Evolutionary conservation across 257 asterid species (phyloP).

Genomic region (Gardenia jasminoides): DNA sequence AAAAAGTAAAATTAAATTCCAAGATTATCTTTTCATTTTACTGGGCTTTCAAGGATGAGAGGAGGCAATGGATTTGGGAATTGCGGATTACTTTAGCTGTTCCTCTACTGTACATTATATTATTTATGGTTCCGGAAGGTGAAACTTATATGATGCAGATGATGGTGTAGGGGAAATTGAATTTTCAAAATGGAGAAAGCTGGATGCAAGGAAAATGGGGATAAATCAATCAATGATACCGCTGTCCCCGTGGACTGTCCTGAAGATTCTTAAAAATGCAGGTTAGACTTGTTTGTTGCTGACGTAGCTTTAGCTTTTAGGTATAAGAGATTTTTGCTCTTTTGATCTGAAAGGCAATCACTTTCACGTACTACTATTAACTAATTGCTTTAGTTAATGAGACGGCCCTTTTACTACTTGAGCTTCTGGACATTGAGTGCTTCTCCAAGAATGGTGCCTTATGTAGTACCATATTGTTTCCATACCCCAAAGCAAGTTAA

Average conservation of each 20-base stretch:
- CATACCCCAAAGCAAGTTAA: neutral
- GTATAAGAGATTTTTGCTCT: neutral
- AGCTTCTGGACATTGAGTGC: neutral
- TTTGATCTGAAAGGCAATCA: neutral
- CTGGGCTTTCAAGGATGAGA: neutral
- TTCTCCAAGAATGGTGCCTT: neutral
- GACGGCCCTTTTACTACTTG: neutral
- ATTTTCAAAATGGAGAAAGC: slow-evolving; percentile 59
- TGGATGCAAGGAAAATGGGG: slow-evolving; percentile 64
- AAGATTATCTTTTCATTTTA: neutral
- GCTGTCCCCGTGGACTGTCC: slow-evolving; percentile 47
- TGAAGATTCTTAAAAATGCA: slow-evolving; percentile 46
- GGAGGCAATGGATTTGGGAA: neutral
- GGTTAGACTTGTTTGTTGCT: slow-evolving; percentile 38
- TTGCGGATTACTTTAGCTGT: neutral
- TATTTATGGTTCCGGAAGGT: slow-evolving; percentile 15
- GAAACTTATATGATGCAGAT: slow-evolving; percentile 16
- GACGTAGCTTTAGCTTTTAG: neutral
- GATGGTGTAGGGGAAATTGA: slow-evolving; percentile 43
- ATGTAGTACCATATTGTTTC: neutral
- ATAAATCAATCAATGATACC: slow-evolving; percentile 55
- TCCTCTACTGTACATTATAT: neutral
- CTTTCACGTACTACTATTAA: neutral
- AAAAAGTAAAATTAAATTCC: neutral
- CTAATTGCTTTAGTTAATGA: neutral